Conservation (phyloP, 2,329 filamentous ascomycete species). For the Colletotrichum salicis region DNA sequence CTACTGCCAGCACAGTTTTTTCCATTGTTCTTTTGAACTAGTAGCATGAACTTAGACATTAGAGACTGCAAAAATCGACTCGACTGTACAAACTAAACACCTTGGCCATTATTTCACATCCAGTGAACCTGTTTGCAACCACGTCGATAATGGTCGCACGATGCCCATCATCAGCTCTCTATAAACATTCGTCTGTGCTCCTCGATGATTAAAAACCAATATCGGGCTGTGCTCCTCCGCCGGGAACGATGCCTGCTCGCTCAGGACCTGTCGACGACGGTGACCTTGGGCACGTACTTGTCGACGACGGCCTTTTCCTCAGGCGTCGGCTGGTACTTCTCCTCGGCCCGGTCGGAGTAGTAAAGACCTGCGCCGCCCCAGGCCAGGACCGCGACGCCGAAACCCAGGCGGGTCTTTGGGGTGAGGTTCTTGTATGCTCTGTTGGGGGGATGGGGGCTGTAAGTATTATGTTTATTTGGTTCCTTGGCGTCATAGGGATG, state of each 20-base stretch:
- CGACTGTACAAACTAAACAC: constrained; percentile 1
- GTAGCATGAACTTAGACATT: constrained; percentile 12
- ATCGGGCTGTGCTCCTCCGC: not conserved
- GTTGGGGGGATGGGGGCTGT: not conserved
- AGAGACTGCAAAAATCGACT: constrained; percentile 30
- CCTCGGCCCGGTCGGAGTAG: constrained; percentile 77
- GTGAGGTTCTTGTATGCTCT: constrained; percentile 79
- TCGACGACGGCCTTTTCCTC: constrained; percentile 77
- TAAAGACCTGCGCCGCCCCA: constrained; percentile 82
- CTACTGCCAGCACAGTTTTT: not conserved
- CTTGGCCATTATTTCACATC: not conserved
- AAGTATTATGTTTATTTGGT: not conserved
- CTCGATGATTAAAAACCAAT: not conserved
- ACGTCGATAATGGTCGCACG: not conserved
- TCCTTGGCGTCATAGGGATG: not conserved
- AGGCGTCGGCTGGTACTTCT: constrained; percentile 76
- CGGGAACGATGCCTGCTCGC: constrained; percentile 3
- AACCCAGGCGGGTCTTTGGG: constrained; percentile 74
- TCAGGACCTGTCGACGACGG: constrained; percentile 61
- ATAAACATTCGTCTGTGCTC: not conserved
- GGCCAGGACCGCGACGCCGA: constrained; percentile 79
- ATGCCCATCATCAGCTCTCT: not conserved
- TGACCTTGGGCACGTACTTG: constrained; percentile 70
- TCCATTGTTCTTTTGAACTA: constrained; percentile 1
- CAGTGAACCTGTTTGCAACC: not conserved